Conservation (phyloP, 2,329 filamentous ascomycete genomes). For the Alternaria sp. region DNA sequence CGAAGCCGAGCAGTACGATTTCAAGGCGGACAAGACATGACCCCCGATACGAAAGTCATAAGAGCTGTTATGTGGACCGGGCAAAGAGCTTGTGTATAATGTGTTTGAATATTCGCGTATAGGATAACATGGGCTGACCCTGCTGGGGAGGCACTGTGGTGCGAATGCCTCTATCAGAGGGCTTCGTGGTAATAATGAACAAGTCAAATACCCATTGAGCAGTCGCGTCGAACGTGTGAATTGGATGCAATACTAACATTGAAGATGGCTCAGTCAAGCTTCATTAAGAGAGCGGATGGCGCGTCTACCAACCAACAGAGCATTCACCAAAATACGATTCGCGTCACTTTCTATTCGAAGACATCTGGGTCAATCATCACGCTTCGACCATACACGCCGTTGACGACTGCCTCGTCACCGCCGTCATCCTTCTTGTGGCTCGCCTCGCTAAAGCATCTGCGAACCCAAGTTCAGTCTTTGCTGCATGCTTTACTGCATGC, state of each 20-base stretch:
- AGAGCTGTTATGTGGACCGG: conserved; percentile 3
- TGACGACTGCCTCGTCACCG: neutral
- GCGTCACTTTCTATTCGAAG: too few relatives aligned
- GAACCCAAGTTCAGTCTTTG: neutral
- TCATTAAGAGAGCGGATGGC: accelerated
- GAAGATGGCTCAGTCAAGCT: neutral
- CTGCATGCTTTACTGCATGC: neutral
- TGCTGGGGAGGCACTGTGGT: conserved; percentile 31
- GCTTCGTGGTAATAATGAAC: conserved; percentile 41
- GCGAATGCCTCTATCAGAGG: conserved; percentile 33
- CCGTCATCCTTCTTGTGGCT: neutral
- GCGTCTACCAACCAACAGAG: neutral
- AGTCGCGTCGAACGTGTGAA: too few relatives aligned
- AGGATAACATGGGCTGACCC: conserved; percentile 15
- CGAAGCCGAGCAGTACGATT: conserved; percentile 5
- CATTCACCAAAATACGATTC: neutral
- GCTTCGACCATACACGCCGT: neutral
- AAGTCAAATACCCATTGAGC: conserved; percentile 24
- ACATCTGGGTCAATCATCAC: too few relatives aligned
- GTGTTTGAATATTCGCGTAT: conserved; percentile 32
- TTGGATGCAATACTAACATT: neutral
- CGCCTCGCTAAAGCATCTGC: neutral
- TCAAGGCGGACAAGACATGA: conserved; percentile 8
- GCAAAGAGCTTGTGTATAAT: conserved; percentile 33
- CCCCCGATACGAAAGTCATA: conserved; percentile 8